Percentiles rank a stretch among this genome's conserved stretches.
Conservation (phyloP, 179 eudicot genomes). For the Beta lomatogona region DNA sequence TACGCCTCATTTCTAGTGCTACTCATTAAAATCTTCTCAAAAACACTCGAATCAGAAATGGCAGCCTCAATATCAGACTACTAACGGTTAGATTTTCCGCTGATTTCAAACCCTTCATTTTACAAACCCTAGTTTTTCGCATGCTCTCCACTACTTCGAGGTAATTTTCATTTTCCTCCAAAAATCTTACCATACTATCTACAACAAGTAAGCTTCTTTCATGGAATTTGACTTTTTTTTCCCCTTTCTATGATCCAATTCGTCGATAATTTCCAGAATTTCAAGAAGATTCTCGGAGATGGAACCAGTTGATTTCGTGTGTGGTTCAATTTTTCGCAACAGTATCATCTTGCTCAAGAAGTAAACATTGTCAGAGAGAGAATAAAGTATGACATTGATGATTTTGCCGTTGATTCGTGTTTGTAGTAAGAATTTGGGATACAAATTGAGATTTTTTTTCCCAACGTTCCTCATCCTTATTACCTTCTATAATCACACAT, state of each 20-base stretch:
- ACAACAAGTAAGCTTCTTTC: constrained; percentile 66
- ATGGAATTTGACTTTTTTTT: constrained; percentile 32
- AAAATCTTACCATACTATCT: constrained; percentile 53
- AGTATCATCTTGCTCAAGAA: constrained; percentile 46
- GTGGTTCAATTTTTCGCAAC: constrained; percentile 48
- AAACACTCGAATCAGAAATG: constrained; percentile 39
- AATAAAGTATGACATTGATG: constrained; percentile 33
- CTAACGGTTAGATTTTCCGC: constrained; percentile 42
- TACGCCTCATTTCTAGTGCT: constrained; percentile 47
- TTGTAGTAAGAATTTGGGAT: constrained; percentile 46
- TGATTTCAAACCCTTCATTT: constrained; percentile 50
- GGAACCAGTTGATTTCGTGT: constrained; percentile 17
- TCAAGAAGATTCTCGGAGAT: constrained; percentile 51
- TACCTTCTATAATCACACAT: no score
- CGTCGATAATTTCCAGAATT: constrained; percentile 48
- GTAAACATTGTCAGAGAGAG: constrained; percentile 37
- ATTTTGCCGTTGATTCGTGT: constrained; percentile 42
- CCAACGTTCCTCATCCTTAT: no score
- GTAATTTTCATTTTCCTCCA: constrained; percentile 38
- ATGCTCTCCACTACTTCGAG: constrained; percentile 53
- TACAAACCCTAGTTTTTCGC: constrained; percentile 54
- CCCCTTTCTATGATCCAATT: constrained; percentile 38
- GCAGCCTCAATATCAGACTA: constrained; percentile 57
- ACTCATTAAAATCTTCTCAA: constrained; percentile 39
- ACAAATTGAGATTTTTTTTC: no score